A percentile compares a stretch with the other conserved stretches of the same genome.
Evolutionary conservation across 2,329 filamentous ascomycete genomes (phyloP).

Genomic region (Alternaria brassicicola): DNA sequence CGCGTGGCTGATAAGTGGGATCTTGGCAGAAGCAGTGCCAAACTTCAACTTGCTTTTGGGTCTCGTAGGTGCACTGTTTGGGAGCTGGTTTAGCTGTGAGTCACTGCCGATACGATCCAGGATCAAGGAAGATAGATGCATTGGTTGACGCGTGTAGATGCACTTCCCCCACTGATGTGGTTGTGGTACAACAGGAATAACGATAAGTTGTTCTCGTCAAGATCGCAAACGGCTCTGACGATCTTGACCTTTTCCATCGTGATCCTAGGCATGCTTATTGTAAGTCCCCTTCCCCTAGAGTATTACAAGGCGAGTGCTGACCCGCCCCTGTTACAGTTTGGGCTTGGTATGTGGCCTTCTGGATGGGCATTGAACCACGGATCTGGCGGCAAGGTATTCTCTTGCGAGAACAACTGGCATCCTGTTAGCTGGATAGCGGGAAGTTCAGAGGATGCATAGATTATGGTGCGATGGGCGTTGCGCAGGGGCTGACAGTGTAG

Average conservation of each 20-base stretch:
- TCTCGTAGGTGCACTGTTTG: slow-evolving; percentile 66
- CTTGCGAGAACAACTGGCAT: slow-evolving; percentile 41
- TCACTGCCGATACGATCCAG: slow-evolving; percentile 17
- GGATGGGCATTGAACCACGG: slow-evolving; percentile 30
- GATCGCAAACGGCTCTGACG: slow-evolving; percentile 53
- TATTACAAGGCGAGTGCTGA: not conserved
- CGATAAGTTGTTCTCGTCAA: slow-evolving; percentile 40
- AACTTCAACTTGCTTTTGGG: slow-evolving; percentile 71
- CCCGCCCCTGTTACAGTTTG: slow-evolving; percentile 25
- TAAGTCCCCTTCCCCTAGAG: slow-evolving; percentile 15
- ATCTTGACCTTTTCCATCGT: slow-evolving; percentile 55
- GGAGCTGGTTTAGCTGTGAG: slow-evolving; percentile 68
- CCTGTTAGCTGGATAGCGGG: slow-evolving; percentile 22
- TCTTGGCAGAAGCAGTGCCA: slow-evolving; percentile 73
- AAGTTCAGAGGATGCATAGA: slow-evolving; percentile 5
- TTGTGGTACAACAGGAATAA: slow-evolving; percentile 55
- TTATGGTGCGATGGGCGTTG: not conserved
- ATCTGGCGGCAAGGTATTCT: slow-evolving; percentile 35
- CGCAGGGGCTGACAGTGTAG: not conserved
- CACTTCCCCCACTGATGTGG: slow-evolving; percentile 55
- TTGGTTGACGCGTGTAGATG: slow-evolving; percentile 31
- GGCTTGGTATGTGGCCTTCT: slow-evolving; percentile 40
- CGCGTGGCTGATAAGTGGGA: slow-evolving; percentile 67
- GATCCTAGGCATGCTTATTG: slow-evolving; percentile 37
- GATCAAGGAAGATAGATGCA: not conserved